Conservation (phyloP, 768 basidiomycete species). For the Coprinopsis sp. region DNA sequence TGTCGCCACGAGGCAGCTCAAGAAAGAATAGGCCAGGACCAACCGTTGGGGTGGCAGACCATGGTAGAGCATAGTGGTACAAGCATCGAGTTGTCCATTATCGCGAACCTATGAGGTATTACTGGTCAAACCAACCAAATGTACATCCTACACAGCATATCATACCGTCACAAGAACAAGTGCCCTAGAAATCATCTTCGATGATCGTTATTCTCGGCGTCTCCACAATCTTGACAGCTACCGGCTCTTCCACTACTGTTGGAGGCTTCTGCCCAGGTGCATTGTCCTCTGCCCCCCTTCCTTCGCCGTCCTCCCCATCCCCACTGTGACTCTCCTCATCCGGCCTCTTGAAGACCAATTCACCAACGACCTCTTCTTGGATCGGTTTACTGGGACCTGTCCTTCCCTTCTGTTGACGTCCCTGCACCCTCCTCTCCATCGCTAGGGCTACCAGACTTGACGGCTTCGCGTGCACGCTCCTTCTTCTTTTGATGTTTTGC, state of each 20-base stretch:
- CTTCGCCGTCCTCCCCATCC: constrained; percentile 22
- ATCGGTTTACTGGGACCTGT: constrained; percentile 39
- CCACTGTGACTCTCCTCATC: constrained; percentile 37
- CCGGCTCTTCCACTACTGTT: constrained; percentile 7
- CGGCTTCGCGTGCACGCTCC: constrained; percentile 52
- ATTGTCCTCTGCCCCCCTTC: constrained; percentile 14
- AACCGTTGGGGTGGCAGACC: too few species aligned
- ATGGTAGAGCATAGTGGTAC: too few species aligned
- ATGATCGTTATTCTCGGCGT: constrained; percentile 27
- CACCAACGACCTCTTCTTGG: constrained; percentile 79
- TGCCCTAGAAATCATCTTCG: constrained; percentile 31
- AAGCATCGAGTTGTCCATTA: too few species aligned
- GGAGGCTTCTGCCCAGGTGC: constrained; percentile 1
- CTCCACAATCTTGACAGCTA: constrained; percentile 13
- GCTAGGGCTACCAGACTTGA: too few species aligned
- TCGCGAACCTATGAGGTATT: too few species aligned
- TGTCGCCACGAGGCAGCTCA: too few species aligned
- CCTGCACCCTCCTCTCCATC: constrained; percentile 25
- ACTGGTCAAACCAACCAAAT: too few species aligned
- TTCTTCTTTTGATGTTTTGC: constrained; percentile 94
- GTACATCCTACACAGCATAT: too few species aligned
- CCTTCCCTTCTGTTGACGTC: constrained; percentile 22
- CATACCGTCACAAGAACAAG: too few species aligned
- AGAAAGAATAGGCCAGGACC: too few species aligned
- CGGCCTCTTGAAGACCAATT: constrained; percentile 52